phyloP scores from a whole-genome alignment of 495 filamentous ascomycete species.

The Hypoxylon trugodes region DNA sequence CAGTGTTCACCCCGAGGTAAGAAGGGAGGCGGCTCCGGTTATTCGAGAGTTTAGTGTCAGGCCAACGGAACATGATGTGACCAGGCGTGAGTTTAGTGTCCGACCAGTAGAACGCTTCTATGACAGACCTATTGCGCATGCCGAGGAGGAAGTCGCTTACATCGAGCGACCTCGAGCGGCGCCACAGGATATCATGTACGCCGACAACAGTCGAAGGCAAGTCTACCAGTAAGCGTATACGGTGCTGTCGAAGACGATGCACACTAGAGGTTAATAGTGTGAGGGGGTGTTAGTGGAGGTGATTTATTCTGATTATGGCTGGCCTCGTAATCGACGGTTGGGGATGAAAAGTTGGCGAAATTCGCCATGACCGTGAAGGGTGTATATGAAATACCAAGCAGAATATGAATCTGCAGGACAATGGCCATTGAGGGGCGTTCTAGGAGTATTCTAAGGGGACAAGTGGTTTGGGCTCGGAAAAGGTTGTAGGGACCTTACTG shows the following conservation, averaged over 20 bases:
- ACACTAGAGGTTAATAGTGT: not conserved
- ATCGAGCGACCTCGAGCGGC: constrained; percentile 52
- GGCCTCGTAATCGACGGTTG: not conserved
- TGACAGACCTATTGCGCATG: constrained; percentile 44
- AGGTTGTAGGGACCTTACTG: not conserved
- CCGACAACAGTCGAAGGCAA: constrained; percentile 48
- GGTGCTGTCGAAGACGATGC: not conserved
- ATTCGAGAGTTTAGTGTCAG: constrained; percentile 56
- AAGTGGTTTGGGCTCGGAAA: no score
- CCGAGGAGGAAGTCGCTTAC: constrained; percentile 57
- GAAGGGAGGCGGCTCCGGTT: constrained; percentile 47
- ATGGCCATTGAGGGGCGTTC: constrained; percentile 12
- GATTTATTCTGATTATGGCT: not conserved
- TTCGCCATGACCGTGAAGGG: not conserved
- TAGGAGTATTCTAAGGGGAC: constrained; percentile 11
- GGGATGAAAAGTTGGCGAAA: constrained; percentile 4
- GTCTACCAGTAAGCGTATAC: constrained; percentile 42
- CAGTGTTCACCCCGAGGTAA: constrained; percentile 49
- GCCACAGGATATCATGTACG: constrained; percentile 49
- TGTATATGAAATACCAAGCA: not conserved
- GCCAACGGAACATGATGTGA: constrained; percentile 43
- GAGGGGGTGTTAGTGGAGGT: not conserved
- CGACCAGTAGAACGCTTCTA: constrained; percentile 52
- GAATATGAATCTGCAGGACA: not conserved
- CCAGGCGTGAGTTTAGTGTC: constrained; percentile 48